phyloP scores from a whole-genome alignment of 2,329 filamentous ascomycete genomes.

The Microsporum canis region DNA sequence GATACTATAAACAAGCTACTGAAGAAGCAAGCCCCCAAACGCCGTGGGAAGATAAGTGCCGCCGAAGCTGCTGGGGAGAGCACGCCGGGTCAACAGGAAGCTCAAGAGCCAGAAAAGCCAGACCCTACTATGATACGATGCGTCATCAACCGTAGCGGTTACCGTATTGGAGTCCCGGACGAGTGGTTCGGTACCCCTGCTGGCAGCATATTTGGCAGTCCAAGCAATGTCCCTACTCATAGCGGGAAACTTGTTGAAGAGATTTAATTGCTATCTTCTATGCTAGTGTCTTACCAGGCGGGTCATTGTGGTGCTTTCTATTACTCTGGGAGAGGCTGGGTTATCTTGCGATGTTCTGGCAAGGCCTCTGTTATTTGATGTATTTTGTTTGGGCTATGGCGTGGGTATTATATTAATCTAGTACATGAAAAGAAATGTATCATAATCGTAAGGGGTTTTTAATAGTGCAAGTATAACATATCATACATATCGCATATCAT shows the following conservation, averaged over 20 bases:
- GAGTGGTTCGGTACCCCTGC: slow-evolving; percentile 39
- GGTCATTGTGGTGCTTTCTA: neutral
- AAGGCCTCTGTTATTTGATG: no score
- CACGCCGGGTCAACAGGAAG: slow-evolving; percentile 31
- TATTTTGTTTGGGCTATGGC: neutral
- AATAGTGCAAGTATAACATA: neutral
- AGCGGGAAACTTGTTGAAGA: slow-evolving; percentile 30
- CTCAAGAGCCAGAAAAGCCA: slow-evolving; percentile 27
- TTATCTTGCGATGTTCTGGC: neutral
- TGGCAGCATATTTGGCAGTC: slow-evolving; percentile 29
- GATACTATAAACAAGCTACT: slow-evolving; percentile 58
- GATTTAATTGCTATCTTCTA: slow-evolving; percentile 19
- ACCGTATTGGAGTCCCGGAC: slow-evolving; percentile 34
- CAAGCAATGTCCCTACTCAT: slow-evolving; percentile 7
- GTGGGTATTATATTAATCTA: neutral
- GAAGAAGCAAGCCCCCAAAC: slow-evolving; percentile 54
- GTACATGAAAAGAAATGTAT: neutral
- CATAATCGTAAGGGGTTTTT: neutral
- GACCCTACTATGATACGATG: slow-evolving; percentile 38
- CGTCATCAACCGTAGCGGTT: slow-evolving; percentile 33
- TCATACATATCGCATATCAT: neutral
- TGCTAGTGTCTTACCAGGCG: neutral
- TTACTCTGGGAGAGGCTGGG: neutral
- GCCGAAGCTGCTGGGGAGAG: slow-evolving; percentile 32
- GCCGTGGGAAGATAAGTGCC: slow-evolving; percentile 38